These are phyloP conservation scores for Xerocomellus intermedius DNA, from an alignment of 768 basidiomycete species.

Conservation along the genomic window DNA sequence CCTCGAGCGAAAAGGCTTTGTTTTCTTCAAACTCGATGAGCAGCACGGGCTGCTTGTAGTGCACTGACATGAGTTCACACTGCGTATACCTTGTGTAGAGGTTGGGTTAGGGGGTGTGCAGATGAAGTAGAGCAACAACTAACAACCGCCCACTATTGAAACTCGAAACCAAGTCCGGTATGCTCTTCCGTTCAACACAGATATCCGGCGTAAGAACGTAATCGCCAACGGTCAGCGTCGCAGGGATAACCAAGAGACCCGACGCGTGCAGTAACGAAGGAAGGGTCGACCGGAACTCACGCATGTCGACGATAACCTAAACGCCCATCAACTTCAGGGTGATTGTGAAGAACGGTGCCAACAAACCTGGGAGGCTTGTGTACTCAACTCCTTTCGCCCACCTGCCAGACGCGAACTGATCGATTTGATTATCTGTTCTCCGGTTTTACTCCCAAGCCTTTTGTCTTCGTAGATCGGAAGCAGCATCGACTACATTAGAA, in stretches of 20 bases:
- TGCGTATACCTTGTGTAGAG: constrained; percentile 75
- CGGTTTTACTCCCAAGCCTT: constrained; percentile 34
- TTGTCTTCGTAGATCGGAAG: constrained; percentile 75
- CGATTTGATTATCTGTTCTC: constrained; percentile 69
- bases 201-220: constrained; percentile 95
- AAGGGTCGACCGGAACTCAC: constrained; percentile 91
- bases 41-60: constrained; percentile 91
- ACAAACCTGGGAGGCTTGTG: constrained; percentile 61
- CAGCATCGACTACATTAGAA: constrained; percentile 70
- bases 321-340: neutral
- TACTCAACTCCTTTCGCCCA: constrained; percentile 65
- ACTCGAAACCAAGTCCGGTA: constrained; percentile 88
- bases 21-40: constrained; percentile 98
- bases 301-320: constrained; percentile 94
- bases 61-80: constrained; percentile 94
- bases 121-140: constrained; percentile 34
- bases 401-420: constrained; percentile 87
- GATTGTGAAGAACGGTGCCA: neutral
- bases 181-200: constrained; percentile 93
- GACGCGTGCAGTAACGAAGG: constrained; percentile 89
- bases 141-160: constrained; percentile 93
- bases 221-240: constrained; percentile 92
- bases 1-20: constrained; percentile 90
- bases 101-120: neutral
- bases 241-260: constrained; percentile 77